phyloP scores from a whole-genome alignment of 1,284 basidiomycete genomes.

The Clitocybe nebularis region DNA sequence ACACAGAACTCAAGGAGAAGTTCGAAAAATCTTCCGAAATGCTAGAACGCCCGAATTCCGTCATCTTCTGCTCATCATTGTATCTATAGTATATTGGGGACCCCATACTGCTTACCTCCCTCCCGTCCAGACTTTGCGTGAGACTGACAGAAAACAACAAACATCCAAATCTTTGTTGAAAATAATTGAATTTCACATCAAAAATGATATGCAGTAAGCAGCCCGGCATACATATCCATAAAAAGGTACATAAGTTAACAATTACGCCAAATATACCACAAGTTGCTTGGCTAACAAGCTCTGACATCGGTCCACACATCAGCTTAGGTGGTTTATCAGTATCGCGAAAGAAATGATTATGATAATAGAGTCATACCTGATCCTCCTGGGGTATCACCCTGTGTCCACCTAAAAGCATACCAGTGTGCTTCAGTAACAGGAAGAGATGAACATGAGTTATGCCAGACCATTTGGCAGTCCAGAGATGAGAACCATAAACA shows the following conservation, averaged over 20 bases:
- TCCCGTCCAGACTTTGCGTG: too few relatives aligned
- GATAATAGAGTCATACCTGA: constrained; percentile 26
- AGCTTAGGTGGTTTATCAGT: constrained; percentile 16
- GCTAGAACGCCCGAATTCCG: constrained; percentile 88
- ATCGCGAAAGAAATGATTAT: background rate
- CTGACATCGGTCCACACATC: constrained; percentile 30
- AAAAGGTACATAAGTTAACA: background rate
- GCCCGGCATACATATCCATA: background rate
- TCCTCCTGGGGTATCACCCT: constrained; percentile 51
- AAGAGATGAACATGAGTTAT: background rate
- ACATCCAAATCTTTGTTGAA: too few relatives aligned
- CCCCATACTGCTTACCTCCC: too few relatives aligned
- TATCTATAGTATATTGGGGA: constrained; percentile 53
- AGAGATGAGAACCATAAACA: constrained; percentile 50
- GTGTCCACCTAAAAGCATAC: constrained; percentile 43
- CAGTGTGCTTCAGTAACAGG: background rate
- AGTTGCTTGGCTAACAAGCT: constrained; percentile 21
- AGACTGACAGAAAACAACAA: too few relatives aligned
- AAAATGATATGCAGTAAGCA: background rate
- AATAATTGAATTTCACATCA: too few relatives aligned
- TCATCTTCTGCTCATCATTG: constrained; percentile 90
- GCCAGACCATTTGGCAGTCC: constrained; percentile 45
- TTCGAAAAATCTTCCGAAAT: constrained; percentile 86
- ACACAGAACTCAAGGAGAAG: constrained; percentile 87
- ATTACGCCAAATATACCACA: background rate